These are phyloP conservation scores for Hypoxylon sp. DNA, from an alignment of 2,329 filamentous ascomycete species.

Conservation along the genomic window DNA sequence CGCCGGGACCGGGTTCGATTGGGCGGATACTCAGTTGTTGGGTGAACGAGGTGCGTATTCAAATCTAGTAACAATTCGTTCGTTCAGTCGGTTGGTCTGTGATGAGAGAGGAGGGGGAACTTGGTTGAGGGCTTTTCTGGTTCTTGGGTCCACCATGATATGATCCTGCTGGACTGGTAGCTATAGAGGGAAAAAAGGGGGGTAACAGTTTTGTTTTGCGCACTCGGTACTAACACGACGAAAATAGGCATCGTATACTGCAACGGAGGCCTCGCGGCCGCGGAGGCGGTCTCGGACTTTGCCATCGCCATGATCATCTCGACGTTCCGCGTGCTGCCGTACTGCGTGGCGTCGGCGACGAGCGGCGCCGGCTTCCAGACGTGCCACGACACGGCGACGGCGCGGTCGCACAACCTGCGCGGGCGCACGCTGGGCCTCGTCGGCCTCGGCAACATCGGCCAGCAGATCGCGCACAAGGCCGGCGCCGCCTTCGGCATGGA, in stretches of 20 bases:
- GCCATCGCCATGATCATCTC: constrained; percentile 74
- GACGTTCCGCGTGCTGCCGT: constrained; percentile 73
- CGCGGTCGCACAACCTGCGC: constrained; percentile 69
- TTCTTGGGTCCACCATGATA: too few species aligned
- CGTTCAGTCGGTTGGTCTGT: too few species aligned
- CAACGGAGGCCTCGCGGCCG: constrained; percentile 74
- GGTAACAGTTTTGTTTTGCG: too few species aligned
- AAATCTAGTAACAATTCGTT: too few species aligned
- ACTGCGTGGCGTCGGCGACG: constrained; percentile 64
- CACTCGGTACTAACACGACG: too few species aligned
- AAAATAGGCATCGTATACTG: constrained; percentile 75
- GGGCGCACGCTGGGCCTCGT: constrained; percentile 70
- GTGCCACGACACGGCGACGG: constrained; percentile 68
- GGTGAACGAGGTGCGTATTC: constrained; percentile 64
- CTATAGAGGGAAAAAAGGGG: too few species aligned
- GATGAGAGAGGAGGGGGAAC: too few species aligned
- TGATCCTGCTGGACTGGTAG: too few species aligned
- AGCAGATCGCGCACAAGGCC: constrained; percentile 67
- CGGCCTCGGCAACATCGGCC: constrained; percentile 73
- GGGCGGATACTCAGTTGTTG: constrained; percentile 67
- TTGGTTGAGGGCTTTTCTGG: too few species aligned
- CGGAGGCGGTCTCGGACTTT: constrained; percentile 77
- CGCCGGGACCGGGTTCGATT: constrained; percentile 69
- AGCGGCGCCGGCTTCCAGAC: constrained; percentile 56
- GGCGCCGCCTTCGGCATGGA: constrained; percentile 70